A percentile compares a stretch with the other conserved stretches of the same genome.
Conservation (phyloP, 2,329 filamentous ascomycete genomes). For the Penicillium sp. region DNA sequence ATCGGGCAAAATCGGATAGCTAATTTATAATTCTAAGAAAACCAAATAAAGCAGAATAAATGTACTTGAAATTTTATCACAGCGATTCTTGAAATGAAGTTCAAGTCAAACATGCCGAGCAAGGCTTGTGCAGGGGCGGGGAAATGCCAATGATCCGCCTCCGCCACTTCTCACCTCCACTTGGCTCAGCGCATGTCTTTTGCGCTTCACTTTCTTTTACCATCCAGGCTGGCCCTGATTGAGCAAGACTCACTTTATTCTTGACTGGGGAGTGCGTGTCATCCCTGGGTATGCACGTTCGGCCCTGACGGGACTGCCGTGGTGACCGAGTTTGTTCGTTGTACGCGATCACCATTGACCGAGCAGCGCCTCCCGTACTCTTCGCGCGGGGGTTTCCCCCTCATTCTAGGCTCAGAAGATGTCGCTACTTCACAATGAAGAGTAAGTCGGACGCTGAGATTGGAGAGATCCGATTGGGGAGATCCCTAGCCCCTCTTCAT, state of each 20-base stretch:
- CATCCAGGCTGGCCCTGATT: constrained; percentile 37
- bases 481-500: neutral
- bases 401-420: constrained; percentile 29
- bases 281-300: constrained; percentile 11
- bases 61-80: neutral
- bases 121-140: neutral
- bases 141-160: constrained; percentile 14
- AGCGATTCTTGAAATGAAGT: too few relatives aligned
- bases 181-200: neutral
- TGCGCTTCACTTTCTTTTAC: constrained; percentile 4
- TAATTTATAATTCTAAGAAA: too few relatives aligned
- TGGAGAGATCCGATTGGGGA: neutral
- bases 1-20: too few relatives aligned
- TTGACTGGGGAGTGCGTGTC: constrained; percentile 6
- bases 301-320: constrained; percentile 3
- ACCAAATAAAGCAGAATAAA: neutral
- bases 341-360: constrained; percentile 3
- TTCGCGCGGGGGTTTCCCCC: neutral
- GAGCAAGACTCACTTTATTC: constrained; percentile 11
- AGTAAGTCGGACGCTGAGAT: constrained; percentile 37
- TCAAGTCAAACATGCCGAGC: neutral
- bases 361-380: neutral
- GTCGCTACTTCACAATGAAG: constrained; percentile 53
- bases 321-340: constrained; percentile 1
- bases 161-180: constrained; percentile 11